Evolutionary conservation across 805 yeast genomes (phyloP).

Genomic region (Vanderwaltozyma yarrowii): DNA sequence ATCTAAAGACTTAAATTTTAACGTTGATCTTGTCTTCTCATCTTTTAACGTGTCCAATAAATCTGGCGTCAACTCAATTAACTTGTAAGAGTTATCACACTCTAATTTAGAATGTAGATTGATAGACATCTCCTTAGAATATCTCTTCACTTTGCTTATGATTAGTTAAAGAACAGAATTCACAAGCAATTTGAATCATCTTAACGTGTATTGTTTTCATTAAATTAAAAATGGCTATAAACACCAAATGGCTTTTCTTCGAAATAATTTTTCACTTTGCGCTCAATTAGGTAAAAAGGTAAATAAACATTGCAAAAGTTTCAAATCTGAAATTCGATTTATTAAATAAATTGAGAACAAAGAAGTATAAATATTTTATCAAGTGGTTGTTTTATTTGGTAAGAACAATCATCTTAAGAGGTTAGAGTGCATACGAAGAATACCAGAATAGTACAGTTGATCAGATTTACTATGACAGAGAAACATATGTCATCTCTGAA

Average conservation of each 20-base stretch:
- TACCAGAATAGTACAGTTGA: too few species aligned
- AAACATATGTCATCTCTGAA: too few species aligned
- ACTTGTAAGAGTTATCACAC: conserved; percentile 32
- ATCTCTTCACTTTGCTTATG: background rate
- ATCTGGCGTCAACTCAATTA: conserved; percentile 45
- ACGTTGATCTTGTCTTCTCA: conserved; percentile 4
- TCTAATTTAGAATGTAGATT: conserved; percentile 9
- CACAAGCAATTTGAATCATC: background rate
- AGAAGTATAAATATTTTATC: too few species aligned
- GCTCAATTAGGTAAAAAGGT: background rate
- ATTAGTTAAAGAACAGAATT: background rate
- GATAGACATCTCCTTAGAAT: background rate
- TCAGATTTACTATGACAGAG: too few species aligned
- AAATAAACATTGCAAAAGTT: too few species aligned
- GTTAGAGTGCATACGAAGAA: too few species aligned
- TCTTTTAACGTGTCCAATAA: conserved; percentile 30
- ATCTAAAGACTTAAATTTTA: conserved; percentile 26
- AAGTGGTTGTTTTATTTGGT: too few species aligned
- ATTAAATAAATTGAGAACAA: too few species aligned
- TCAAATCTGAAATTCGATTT: too few species aligned
- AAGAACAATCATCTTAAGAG: too few species aligned
- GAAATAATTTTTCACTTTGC: background rate
- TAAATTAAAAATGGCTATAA: too few species aligned
- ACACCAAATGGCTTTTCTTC: too few species aligned
- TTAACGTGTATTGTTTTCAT: conserved; percentile 1